Evolutionary conservation across 1,284 basidiomycete species (phyloP), one percentile per base, ranked within the genome.

Genomic region (Grifola frondosa): DNA sequence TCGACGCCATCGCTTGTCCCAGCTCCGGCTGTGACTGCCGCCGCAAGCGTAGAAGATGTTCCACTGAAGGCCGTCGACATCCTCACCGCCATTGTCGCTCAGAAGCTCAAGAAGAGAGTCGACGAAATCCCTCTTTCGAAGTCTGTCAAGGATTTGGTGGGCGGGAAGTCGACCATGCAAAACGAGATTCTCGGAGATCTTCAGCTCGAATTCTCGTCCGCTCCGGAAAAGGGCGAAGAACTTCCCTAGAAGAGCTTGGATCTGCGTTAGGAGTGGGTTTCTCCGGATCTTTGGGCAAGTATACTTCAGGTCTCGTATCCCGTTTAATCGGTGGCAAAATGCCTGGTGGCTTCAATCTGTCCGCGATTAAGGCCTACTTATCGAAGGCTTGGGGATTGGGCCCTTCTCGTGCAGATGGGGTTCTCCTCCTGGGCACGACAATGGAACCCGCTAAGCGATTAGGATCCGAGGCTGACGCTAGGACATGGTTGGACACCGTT

Each of bases 181-280:
- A 97, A 98, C 65, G 95, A 98, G 68, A 95, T 97, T 51, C 74
- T 97, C 35, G 94, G 93, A 39, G 92, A 97, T 64, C 77, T 97
- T 21, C 90, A 95, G 61, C 80, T 89, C 57, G 92, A 96, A 62
- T 96, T 95, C 63, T 64, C 81, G 5, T 90, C 90, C 13, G 91
- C 93, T 1, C 96, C 97, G 0, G 97, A 99, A 73, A 98, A 98
- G 73, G 94, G 91, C 16, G 96, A 99, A 65, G 96, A 99, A 62
- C 78, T 99, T 35, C 89, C 96, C 78, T 98, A 40, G 92, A 97
- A 59, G 96, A 99, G 64, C 85, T 99, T 19, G 97, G 94, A 28
- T 80, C 92, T 29, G 84, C 91, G 7, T 74, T 99, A 29, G 77
- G 80, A 21, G 75, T 83, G 40, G 93, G 93, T 20, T 93, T 93